Evolutionary conservation across 1,284 basidiomycete genomes (phyloP).

Genomic region (Trametes versicolor): DNA sequence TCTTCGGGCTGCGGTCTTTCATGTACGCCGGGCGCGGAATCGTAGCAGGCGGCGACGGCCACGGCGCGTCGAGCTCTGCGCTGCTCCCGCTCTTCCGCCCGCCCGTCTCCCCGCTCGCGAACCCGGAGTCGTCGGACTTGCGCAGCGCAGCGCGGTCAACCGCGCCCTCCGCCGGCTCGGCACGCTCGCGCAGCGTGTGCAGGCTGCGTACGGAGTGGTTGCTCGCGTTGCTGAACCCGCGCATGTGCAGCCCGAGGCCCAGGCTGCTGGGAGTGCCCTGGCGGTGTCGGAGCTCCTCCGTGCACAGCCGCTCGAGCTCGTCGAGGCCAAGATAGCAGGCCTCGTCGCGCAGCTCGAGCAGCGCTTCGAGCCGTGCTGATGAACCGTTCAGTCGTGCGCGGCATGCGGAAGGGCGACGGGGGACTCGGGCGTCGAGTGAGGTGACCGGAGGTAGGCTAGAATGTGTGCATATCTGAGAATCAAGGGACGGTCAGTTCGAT

Average conservation of each 20-base stretch:
- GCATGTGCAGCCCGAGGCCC: conserved; percentile 42
- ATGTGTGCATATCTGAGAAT: conserved; percentile 70
- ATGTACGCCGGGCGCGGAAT: conserved; percentile 32
- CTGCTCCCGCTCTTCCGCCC: conserved; percentile 31
- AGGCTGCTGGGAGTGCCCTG: conserved; percentile 39
- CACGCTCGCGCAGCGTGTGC: conserved; percentile 45
- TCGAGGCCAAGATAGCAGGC: conserved; percentile 74
- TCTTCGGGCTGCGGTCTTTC: conserved; percentile 32
- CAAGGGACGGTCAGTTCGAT: conserved; percentile 9
- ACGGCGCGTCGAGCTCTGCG: conserved; percentile 28
- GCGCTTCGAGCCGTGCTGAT: conserved; percentile 62
- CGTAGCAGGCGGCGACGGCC: conserved; percentile 28
- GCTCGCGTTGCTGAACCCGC: conserved; percentile 43
- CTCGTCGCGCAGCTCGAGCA: conserved; percentile 80
- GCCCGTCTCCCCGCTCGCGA: conserved; percentile 31
- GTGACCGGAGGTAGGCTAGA: conserved; percentile 72
- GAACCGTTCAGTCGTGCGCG: conserved; percentile 61
- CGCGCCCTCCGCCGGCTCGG: conserved; percentile 26
- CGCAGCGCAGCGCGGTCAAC: conserved; percentile 19
- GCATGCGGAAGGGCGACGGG: conserved; percentile 67
- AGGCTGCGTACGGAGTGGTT: conserved; percentile 42
- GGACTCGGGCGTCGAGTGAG: conserved; percentile 53
- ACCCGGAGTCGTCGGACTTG: conserved; percentile 37
- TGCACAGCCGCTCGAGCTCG: conserved; percentile 68
- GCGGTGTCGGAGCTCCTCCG: conserved; percentile 66